phyloP scores from a whole-genome alignment of 305 asterid genomes.

The Plantago coronopus region DNA sequence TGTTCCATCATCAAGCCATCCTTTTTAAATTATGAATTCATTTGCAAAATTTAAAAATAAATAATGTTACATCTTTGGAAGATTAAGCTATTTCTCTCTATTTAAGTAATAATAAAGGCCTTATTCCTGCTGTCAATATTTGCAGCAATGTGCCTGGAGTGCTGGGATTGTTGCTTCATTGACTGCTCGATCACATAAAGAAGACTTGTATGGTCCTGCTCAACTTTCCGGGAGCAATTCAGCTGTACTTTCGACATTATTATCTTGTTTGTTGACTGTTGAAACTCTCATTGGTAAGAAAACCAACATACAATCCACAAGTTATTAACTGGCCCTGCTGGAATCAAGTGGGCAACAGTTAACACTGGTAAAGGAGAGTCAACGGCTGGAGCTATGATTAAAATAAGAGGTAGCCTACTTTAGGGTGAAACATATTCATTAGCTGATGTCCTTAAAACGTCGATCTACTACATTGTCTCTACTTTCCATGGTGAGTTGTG shows the following conservation, averaged over 20 bases:
- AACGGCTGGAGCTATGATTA: slow-evolving; percentile 44
- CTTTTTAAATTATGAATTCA: background rate
- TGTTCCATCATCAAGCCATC: background rate
- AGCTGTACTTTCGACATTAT: slow-evolving; percentile 60
- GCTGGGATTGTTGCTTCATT: slow-evolving; percentile 67
- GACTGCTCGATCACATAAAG: slow-evolving; percentile 77
- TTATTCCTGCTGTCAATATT: slow-evolving; percentile 23
- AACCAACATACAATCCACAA: slow-evolving; percentile 58
- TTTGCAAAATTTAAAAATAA: background rate
- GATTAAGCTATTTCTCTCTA: slow-evolving; percentile 2
- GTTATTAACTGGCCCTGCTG: slow-evolving; percentile 60
- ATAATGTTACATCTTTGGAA: background rate
- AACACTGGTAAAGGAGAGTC: slow-evolving; percentile 68
- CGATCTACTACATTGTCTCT: slow-evolving; percentile 60
- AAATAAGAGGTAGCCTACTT: slow-evolving; percentile 63
- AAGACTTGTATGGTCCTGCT: slow-evolving; percentile 86
- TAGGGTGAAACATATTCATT: slow-evolving; percentile 65
- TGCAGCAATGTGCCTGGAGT: slow-evolving; percentile 85
- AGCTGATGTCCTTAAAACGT: slow-evolving; percentile 77
- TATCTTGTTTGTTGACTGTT: slow-evolving; percentile 71
- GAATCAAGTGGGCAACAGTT: slow-evolving; percentile 81
- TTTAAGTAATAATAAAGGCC: slow-evolving; percentile 1
- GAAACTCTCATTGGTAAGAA: slow-evolving; percentile 87
- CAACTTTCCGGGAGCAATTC: slow-evolving; percentile 84
- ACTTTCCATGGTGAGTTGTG: slow-evolving; percentile 75